A percentile compares a stretch with the other conserved stretches of the same genome.
Evolutionary conservation across 1,139 yeast genomes (phyloP).

Genomic region (Nakaseomyces uthaithaninus): DNA sequence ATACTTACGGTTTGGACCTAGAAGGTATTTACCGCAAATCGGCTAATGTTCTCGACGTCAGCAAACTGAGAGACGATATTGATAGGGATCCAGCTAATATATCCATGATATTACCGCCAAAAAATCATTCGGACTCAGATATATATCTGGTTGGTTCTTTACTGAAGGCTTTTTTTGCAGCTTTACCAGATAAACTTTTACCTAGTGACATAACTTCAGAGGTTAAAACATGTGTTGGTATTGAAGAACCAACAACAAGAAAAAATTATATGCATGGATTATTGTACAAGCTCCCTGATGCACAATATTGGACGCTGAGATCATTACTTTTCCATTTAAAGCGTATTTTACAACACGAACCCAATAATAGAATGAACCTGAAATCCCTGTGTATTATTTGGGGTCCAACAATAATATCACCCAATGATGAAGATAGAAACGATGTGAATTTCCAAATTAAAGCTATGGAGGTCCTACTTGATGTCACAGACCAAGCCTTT

Average conservation of each 20-base stretch:
- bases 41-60: slow-evolving; percentile 69
- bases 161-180: slow-evolving; percentile 56
- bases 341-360: slow-evolving; percentile 58
- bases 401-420: slow-evolving; percentile 79
- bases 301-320: slow-evolving; percentile 86
- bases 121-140: slow-evolving; percentile 56
- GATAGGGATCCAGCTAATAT: slow-evolving; percentile 71
- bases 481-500: slow-evolving; percentile 80
- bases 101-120: slow-evolving; percentile 45
- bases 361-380: slow-evolving; percentile 68
- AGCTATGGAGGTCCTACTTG: slow-evolving; percentile 74
- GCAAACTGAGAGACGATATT: slow-evolving; percentile 61
- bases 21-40: slow-evolving; percentile 88
- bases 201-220: slow-evolving; percentile 49
- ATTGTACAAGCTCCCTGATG: slow-evolving; percentile 86
- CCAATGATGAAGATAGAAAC: slow-evolving; percentile 56
- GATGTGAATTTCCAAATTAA: slow-evolving; percentile 77
- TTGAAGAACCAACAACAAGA: slow-evolving; percentile 48
- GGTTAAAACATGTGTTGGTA: slow-evolving; percentile 67
- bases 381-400: slow-evolving; percentile 79
- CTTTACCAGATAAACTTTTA: slow-evolving; percentile 62
- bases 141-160: slow-evolving; percentile 66
- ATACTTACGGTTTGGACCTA: slow-evolving; percentile 68
- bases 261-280: slow-evolving; percentile 76
- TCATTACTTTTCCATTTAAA: slow-evolving; percentile 78